Percentiles rank a stretch among this genome's conserved stretches.
These are phyloP conservation scores for Cladorrhinum samala DNA, from an alignment of 495 filamentous ascomycete genomes.

Conservation along the genomic window DNA sequence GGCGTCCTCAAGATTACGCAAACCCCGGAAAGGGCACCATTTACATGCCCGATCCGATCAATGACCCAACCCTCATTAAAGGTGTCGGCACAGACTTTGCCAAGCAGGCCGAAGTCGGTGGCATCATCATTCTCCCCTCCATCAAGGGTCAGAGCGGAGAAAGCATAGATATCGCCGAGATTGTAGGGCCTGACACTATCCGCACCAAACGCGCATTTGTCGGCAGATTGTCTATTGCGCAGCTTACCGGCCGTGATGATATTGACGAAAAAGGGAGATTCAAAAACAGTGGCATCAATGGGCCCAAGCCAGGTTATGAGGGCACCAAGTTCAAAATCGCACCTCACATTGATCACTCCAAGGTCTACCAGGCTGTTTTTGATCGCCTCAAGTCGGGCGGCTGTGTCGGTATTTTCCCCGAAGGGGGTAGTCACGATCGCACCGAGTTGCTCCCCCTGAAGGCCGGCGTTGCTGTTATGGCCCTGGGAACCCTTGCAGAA, in stretches of 20 bases:
- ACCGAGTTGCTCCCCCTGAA: constrained; percentile 91
- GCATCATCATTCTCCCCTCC: constrained; percentile 78
- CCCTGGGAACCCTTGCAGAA: constrained; percentile 83
- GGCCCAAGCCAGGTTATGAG: constrained; percentile 55
- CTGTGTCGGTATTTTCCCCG: constrained; percentile 94
- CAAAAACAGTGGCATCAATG: constrained; percentile 43
- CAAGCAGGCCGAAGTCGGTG: constrained; percentile 65
- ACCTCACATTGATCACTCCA: constrained; percentile 88
- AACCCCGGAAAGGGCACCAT: constrained; percentile 73
- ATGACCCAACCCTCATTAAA: constrained; percentile 76
- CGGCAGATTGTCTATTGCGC: constrained; percentile 57
- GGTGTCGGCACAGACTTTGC: constrained; percentile 84
- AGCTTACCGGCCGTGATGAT: constrained; percentile 74
- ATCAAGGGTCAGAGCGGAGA: constrained; percentile 68
- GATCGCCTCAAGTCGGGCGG: constrained; percentile 71
- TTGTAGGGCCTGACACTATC: constrained; percentile 74
- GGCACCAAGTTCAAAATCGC: constrained; percentile 81
- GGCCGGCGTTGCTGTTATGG: constrained; percentile 98
- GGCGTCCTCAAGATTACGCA: constrained; percentile 80
- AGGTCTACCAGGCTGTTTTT: constrained; percentile 92
- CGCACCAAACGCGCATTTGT: constrained; percentile 82
- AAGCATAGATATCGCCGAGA: constrained; percentile 72
- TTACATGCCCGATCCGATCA: constrained; percentile 84
- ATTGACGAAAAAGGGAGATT: constrained; percentile 53
- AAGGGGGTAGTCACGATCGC: constrained; percentile 95